Conservation (phyloP, 2,329 filamentous ascomycete genomes). For the Magnaporthiopsis rhizophila region DNA sequence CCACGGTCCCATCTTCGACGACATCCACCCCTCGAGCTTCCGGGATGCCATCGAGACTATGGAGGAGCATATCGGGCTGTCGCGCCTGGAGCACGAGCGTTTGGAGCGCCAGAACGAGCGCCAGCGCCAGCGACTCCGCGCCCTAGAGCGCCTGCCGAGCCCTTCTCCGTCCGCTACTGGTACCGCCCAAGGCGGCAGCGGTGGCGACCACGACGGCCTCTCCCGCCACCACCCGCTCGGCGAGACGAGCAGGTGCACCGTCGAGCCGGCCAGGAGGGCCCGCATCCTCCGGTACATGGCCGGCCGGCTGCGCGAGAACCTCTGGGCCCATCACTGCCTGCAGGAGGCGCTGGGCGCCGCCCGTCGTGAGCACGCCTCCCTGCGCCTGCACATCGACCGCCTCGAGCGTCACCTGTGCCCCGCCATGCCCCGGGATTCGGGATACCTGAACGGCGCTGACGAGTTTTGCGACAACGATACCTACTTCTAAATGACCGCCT, state of each 20-base stretch:
- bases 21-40: constrained; percentile 8
- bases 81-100: background rate
- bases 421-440: constrained; percentile 8
- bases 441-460: background rate
- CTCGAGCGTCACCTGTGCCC: constrained; percentile 8
- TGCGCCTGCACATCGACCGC: constrained; percentile 3
- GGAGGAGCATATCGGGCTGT: constrained; percentile 4
- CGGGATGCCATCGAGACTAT: constrained; percentile 7
- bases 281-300: constrained; percentile 13
- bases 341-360: background rate
- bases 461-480: background rate
- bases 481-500: background rate
- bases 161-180: background rate
- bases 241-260: background rate
- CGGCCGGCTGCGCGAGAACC: constrained; percentile 12
- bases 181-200: background rate
- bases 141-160: background rate
- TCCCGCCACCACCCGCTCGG: background rate
- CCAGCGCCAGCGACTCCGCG: constrained; percentile 2
- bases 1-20: constrained; percentile 8
- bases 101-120: constrained; percentile 5
- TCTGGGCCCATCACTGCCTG: constrained; percentile 9
- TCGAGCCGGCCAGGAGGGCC: constrained; percentile 15
- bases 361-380: background rate
- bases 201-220: background rate